phyloP scores from a whole-genome alignment of 148 eudicot genomes.

The Fagopyrum esculentum region DNA sequence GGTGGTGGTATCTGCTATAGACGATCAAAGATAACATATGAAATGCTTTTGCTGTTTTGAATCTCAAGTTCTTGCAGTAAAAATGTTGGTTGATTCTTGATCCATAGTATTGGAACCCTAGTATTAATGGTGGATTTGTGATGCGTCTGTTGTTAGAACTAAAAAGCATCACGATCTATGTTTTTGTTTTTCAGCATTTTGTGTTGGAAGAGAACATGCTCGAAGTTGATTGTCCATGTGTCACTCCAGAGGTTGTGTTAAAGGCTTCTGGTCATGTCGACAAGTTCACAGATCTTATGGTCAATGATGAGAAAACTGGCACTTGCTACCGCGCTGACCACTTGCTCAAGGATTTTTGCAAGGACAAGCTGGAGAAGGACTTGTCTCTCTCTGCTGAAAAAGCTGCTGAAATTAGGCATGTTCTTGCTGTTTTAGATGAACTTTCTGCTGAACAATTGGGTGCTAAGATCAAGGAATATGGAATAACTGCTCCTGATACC shows the following conservation, averaged over 20 bases:
- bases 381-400: slow-evolving; percentile 49
- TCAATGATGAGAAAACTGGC: slow-evolving; percentile 86
- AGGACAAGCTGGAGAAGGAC: slow-evolving; percentile 85
- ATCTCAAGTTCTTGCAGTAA: not conserved
- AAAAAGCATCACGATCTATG: not conserved
- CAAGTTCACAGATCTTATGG: slow-evolving; percentile 97
- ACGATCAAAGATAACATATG: not conserved
- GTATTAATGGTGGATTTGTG: not conserved
- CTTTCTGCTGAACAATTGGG: slow-evolving; percentile 81
- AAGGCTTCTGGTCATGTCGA: slow-evolving; percentile 98
- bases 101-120: not conserved
- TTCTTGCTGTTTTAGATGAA: slow-evolving; percentile 75
- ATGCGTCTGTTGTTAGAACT: not conserved
- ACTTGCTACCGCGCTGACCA: slow-evolving; percentile 91
- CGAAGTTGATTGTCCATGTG: slow-evolving; percentile 97
- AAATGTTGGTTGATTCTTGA: not conserved
- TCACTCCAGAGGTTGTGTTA: slow-evolving; percentile 90
- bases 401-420: slow-evolving; percentile 63
- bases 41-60: not conserved
- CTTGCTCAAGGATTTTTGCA: slow-evolving; percentile 86
- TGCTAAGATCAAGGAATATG: slow-evolving; percentile 79
- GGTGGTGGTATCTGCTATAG: not conserved
- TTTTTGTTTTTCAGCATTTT: slow-evolving; percentile 54
- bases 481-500: slow-evolving; percentile 82
- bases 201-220: slow-evolving; percentile 91